Base-by-base conservation (phyloP, 805 yeast genomes). In the Scheffersomyces lignosus region DNA sequence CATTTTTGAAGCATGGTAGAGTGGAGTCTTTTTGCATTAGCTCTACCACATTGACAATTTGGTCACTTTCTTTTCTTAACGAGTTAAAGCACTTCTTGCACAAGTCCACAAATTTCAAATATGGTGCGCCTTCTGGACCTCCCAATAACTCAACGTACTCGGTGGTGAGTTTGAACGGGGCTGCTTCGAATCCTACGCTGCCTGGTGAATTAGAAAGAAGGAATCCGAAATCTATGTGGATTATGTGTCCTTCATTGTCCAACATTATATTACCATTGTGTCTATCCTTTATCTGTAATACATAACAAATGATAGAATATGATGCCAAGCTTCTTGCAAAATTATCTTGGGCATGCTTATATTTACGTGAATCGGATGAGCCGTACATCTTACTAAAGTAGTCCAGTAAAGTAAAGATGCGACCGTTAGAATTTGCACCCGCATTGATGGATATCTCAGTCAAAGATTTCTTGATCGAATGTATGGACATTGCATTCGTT, bases 241-340 rank as follows among this genome's bases (percentile, higher is more conserved):
- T 81, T 9, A 93, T 84, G 56, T 93, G 99, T 0, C 99, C 99
- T 41, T 91, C 96, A 40, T 83, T 81, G 55, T 93, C 99, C 27
- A 91, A 70, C 99, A 93, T 91, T 40, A 93, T 90, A 59, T 93
- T 93, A 54, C 99, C 99, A 56, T 91, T 91, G 57, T 91, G 99
- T 48, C 99, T 78, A 61, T 93, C 99, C 58, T 93, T 93, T 42
- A 93, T 87, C 64, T 91, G 98, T 33, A 93, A 67, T 27, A 91
- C 66, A 49, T 89, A 93, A 43, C 96, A 88, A 23, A 93, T 82
- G 13, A 93, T 80, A 0, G 97, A 89, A 61, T 91, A 93, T 0
- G 95, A 84, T 0, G 99, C 98, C 47, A 93, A 69, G 14, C 96
- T 87, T 33, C 74, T 72, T 2, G 95, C 86, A 62, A 93, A 93